Base-by-base conservation (phyloP, 1,284 basidiomycete genomes). In the Thelephora terrestris region DNA sequence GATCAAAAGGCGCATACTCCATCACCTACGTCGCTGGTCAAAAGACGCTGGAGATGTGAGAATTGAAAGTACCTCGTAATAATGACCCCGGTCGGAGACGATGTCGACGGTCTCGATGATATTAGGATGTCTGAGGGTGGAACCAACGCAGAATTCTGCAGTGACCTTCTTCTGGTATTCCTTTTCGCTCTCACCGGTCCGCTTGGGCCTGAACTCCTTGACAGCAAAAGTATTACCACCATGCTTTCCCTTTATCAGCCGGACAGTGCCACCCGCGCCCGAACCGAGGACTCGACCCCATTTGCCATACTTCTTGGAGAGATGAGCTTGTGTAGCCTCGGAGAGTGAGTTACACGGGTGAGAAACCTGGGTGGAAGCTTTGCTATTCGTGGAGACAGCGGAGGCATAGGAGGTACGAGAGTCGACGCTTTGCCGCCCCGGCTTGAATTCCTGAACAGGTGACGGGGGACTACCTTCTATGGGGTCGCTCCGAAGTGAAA, bases 151-250 rank as follows among this genome's bases (percentile, higher is more conserved):
- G 64, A 99, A 99, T 68, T 98, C 95, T 43, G 95, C 94, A 2
- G 94, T 97, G 52, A 98, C 87, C 71, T 99, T 98, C 73, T 97
- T 94, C 79, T 97, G 91, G 65, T 98, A 99, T 70, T 98, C 95
- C 69, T 92, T 91, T 65, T 95, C 91, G 18, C 75, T 78, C 72
- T 99, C 95, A 37, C 90, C 91, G 3, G 76, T 66, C 52, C 92
- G 77, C 58, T 91, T 89, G 43, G 92, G 86, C 44, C 95, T 77
- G 64, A 99, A 98, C 72, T 98, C 92, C 67, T 99, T 99, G 58
- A 97, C 96, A 43, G 96, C 96, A 65, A 89, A 99, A 43, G 92
- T 85, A 43, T 76, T 74, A 18, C 85, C 84, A 42, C 88, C 89
- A 27, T 77, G 78, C 73, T 93, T 94, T 50, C 84, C 85, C 71